These are phyloP conservation scores for Penicillium italicum DNA, from an alignment of 2,329 filamentous ascomycete species.

Conservation along the genomic window DNA sequence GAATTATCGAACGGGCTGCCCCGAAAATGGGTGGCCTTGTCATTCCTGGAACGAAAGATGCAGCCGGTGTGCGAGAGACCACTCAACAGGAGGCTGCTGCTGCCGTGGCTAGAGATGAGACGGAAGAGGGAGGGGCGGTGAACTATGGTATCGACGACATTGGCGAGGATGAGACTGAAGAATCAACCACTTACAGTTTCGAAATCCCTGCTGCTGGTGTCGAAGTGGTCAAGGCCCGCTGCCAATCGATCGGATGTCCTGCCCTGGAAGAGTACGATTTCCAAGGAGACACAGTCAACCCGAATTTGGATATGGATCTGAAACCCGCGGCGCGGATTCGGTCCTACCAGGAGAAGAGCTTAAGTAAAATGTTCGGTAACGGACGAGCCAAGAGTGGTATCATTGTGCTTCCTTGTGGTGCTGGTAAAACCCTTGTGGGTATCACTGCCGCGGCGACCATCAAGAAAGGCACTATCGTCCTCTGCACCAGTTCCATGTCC, in stretches of 20 bases:
- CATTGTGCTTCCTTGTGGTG: constrained; percentile 93
- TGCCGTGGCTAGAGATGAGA: constrained; percentile 41
- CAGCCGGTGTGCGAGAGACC: constrained; percentile 79
- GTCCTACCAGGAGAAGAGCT: constrained; percentile 86
- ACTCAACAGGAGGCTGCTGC: constrained; percentile 36
- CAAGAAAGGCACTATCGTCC: constrained; percentile 91
- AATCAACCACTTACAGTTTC: constrained; percentile 87
- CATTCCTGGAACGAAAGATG: constrained; percentile 91
- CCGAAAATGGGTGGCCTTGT: constrained; percentile 83
- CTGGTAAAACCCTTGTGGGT: constrained; percentile 95
- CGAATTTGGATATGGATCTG: constrained; percentile 94
- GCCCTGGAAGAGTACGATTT: constrained; percentile 98
- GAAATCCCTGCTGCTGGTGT: constrained; percentile 80
- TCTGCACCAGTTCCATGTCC: constrained; percentile 97
- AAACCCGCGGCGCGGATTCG: constrained; percentile 42
- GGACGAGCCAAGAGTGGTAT: constrained; percentile 95
- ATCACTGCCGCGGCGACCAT: constrained; percentile 97
- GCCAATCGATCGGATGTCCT: constrained; percentile 78
- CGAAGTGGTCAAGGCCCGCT: constrained; percentile 83
- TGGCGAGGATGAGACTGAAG: constrained; percentile 72
- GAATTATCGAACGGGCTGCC: constrained; percentile 73
- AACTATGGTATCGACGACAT: constrained; percentile 67
- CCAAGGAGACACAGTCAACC: constrained; percentile 80
- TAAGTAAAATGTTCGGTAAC: constrained; percentile 99
- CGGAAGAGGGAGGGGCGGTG: constrained; percentile 59